Percentiles rank a stretch among this genome's conserved stretches.
phyloP scores from a whole-genome alignment of 2,329 filamentous ascomycete species.

The Aspergillus japonicus region DNA sequence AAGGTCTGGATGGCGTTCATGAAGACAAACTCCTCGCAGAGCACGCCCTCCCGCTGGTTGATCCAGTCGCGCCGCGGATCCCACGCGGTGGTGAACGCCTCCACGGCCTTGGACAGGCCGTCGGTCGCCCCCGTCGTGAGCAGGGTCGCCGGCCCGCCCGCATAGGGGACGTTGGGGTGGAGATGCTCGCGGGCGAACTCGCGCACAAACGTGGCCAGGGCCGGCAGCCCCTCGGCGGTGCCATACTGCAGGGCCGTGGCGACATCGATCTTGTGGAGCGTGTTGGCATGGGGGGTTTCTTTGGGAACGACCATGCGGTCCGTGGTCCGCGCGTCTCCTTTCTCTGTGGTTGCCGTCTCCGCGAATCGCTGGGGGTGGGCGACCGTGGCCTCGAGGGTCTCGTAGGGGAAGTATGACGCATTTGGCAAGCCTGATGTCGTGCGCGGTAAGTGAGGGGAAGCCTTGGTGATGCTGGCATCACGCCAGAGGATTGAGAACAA shows the following conservation, averaged over 20 bases:
- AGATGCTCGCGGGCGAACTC: constrained; percentile 74
- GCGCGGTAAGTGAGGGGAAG: constrained; percentile 3
- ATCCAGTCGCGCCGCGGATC: constrained; percentile 65
- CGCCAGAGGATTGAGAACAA: not conserved
- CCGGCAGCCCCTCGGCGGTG: constrained; percentile 75
- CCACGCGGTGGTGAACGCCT: constrained; percentile 76
- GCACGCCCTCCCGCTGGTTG: constrained; percentile 68
- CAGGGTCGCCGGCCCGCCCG: constrained; percentile 71
- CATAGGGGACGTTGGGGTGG: constrained; percentile 79
- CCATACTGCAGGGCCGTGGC: constrained; percentile 84
- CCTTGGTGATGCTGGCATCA: not conserved
- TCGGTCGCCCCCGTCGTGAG: constrained; percentile 82
- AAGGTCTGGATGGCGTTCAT: constrained; percentile 70
- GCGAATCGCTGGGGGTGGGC: constrained; percentile 73
- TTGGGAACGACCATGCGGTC: constrained; percentile 71
- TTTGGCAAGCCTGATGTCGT: constrained; percentile 69
- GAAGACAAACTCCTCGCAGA: constrained; percentile 80
- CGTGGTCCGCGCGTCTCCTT: constrained; percentile 35
- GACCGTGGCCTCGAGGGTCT: constrained; percentile 80
- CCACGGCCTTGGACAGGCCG: constrained; percentile 74
- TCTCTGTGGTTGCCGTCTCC: constrained; percentile 60
- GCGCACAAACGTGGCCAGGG: constrained; percentile 73
- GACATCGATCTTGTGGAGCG: constrained; percentile 72
- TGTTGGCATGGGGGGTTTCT: constrained; percentile 57
- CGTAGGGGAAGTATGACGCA: constrained; percentile 80